Base-by-base conservation (phyloP, 148 eudicot genomes). In the Beta vulgaris region DNA sequence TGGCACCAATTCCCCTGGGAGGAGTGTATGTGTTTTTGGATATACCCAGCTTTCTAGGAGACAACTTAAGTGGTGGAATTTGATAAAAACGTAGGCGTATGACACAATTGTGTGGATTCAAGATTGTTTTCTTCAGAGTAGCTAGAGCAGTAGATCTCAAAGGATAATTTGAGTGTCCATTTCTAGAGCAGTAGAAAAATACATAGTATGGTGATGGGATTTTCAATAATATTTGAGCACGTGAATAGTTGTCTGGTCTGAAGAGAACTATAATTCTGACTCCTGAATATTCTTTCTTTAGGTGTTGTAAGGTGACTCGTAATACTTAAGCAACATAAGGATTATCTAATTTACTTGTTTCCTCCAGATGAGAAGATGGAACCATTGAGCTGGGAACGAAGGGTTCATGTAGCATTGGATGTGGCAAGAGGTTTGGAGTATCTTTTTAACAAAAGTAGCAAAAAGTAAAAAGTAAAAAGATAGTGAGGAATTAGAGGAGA, bases 391-490 rank as follows among this genome's bases (percentile, higher is more conserved):
- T 95, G 98, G 98, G 88, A 85, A 65, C 78, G 88, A 58, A 83
- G 97, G 78, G 88, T 92, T 75, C 87, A 89, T 87, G 82, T 95
- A 81, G 96, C 93, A 37, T 82, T 90, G 58, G 98, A 95, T 85
- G 93, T 95, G 51, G 90, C 97, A 14, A 88, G 96, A 77, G 98
- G 97, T 46, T 78, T 95, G 86, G 97, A 95, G 69, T 95, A 95
- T 86, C 98, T 95, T 75, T n/a, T n/a, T n/a, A n/a, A n/a, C n/a
- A n/a, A n/a, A n/a, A n/a, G n/a, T n/a, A n/a, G n/a, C n/a, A n/a
- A n/a, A n/a, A n/a, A n/a, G n/a, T n/a, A n/a, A n/a, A n/a, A n/a
- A n/a, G n/a, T n/a, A n/a, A n/a, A n/a, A n/a, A n/a, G n/a, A n/a
- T n/a, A n/a, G n/a, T n/a, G n/a, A n/a, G n/a, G n/a, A n/a, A n/a